Base-by-base conservation (phyloP, 495 filamentous ascomycete genomes). In the Annulohypoxylon stygium region DNA sequence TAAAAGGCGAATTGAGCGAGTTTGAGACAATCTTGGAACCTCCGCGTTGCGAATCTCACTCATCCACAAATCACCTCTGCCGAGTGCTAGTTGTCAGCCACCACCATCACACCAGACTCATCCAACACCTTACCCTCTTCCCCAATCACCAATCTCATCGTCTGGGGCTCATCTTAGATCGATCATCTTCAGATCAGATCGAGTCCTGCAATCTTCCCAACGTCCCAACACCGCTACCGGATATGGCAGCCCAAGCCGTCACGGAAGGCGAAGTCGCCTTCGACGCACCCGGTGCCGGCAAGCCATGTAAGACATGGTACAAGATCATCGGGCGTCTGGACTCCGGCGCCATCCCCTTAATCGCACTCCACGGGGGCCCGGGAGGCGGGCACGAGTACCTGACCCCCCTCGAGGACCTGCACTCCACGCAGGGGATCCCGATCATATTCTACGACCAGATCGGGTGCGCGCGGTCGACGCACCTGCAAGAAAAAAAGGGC, bases 371-470 rank as follows among this genome's bases (percentile, higher is more conserved):
- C 68, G 84, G 85, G 50, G 85, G 85, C 2, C 86, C 86, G 1
- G 85, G 86, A 10, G 81, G 77, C 7, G 76, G 78, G 12, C 82
- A 86, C 64, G 75, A 82, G 26, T 87, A 86, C 75, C 76, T 87
- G 3, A 76, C 78, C 2, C 79, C 83, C 0, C 68, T 86, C n/a
- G 66, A 65, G 3, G 79, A 85, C 23, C 69, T 86, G 7, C 67
- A 78, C 62, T 30, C 69, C 33, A 66, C 80, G 34, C 74, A 83
- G 57, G 72, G 71, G 54, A 82, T 81, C 34, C 83, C 87, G 4
- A 74, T 88, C n/a, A 76, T 89, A 10, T 76, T 88, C 69, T 89
- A 89, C 67, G 86, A 89, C 73, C 86, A 88, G 67, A 69, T 89
- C 47, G 85, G 86, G 33, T 86, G 82, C 74, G 86, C 86, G 2